Evolutionary conservation across 2,329 filamentous ascomycete genomes (phyloP).

Genomic region (Penicillium expansum): DNA sequence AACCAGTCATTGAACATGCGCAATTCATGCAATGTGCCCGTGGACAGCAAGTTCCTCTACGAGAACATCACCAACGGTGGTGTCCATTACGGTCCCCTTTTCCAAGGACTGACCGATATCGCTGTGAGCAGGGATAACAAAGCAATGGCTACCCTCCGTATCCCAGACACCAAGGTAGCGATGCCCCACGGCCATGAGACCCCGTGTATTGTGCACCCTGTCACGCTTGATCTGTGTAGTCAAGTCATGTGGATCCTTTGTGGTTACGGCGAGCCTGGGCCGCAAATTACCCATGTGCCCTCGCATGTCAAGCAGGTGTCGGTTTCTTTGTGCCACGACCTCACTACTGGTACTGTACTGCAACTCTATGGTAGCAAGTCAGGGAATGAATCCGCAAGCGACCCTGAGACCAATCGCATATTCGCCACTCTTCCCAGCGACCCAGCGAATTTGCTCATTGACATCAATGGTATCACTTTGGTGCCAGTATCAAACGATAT

Average conservation of each 20-base stretch:
- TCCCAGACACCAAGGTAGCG: constrained; percentile 16
- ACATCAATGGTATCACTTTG: constrained; percentile 16
- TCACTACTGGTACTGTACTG: constrained; percentile 10
- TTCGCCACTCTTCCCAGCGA: constrained; percentile 14
- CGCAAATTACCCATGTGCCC: constrained; percentile 13
- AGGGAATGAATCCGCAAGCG: constrained; percentile 10
- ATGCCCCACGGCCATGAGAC: constrained; percentile 18
- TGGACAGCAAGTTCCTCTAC: constrained; percentile 14
- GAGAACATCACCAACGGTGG: constrained; percentile 15
- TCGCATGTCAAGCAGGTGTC: constrained; percentile 19
- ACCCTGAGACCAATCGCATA: constrained; percentile 14
- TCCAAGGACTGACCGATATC: constrained; percentile 15
- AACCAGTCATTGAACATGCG: constrained; percentile 5
- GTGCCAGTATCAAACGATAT: constrained; percentile 19
- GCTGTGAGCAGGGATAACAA: not conserved
- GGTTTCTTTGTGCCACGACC: constrained; percentile 7
- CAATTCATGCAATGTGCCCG: constrained; percentile 1
- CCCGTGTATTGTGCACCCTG: constrained; percentile 17
- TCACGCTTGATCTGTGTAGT: constrained; percentile 18
- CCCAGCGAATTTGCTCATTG: constrained; percentile 10
- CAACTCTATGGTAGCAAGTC: constrained; percentile 13
- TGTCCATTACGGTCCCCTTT: constrained; percentile 19
- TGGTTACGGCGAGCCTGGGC: constrained; percentile 17
- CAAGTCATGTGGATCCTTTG: constrained; percentile 20
- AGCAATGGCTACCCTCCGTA: constrained; percentile 13